Conservation (phyloP, 2,329 filamentous ascomycete species). For the Hirsutella minnesotensis region DNA sequence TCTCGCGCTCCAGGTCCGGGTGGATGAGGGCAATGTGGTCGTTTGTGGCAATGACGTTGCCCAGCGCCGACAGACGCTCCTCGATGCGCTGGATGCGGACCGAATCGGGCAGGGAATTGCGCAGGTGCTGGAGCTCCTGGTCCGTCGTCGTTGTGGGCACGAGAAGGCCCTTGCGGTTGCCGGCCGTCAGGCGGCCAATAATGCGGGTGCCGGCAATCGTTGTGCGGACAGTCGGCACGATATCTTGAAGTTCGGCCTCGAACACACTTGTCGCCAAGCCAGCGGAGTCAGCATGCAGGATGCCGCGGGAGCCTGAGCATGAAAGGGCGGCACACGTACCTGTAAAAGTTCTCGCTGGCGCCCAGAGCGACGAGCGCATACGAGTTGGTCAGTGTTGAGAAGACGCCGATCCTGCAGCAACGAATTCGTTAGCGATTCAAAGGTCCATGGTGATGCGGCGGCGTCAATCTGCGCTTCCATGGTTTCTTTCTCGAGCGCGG, state of each 20-base stretch:
- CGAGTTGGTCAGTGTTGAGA: constrained; percentile 91
- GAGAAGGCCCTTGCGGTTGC: constrained; percentile 91
- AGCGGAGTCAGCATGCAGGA: background rate
- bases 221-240: constrained; percentile 92
- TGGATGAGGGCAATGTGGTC: constrained; percentile 96
- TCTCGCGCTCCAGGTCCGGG: constrained; percentile 93
- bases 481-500: background rate
- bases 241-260: constrained; percentile 93
- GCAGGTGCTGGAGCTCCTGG: constrained; percentile 93
- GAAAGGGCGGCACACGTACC: constrained; percentile 27
- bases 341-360: constrained; percentile 98
- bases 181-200: constrained; percentile 87
- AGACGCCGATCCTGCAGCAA: constrained; percentile 87
- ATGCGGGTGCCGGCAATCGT: constrained; percentile 96
- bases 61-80: constrained; percentile 87
- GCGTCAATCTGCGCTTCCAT: constrained; percentile 2
- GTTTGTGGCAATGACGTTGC: constrained; percentile 93
- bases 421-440: too few species aligned
- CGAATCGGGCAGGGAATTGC: constrained; percentile 82
- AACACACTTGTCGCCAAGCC: constrained; percentile 61
- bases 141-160: constrained; percentile 94
- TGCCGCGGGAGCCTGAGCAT: background rate
- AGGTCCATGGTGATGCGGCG: too few species aligned
- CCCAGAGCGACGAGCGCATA: constrained; percentile 91
- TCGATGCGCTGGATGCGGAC: constrained; percentile 97